Evolutionary conservation across 345 rosid genomes (phyloP), one percentile per base, ranked within the genome.

Genomic region (Melaleuca alternifolia): DNA sequence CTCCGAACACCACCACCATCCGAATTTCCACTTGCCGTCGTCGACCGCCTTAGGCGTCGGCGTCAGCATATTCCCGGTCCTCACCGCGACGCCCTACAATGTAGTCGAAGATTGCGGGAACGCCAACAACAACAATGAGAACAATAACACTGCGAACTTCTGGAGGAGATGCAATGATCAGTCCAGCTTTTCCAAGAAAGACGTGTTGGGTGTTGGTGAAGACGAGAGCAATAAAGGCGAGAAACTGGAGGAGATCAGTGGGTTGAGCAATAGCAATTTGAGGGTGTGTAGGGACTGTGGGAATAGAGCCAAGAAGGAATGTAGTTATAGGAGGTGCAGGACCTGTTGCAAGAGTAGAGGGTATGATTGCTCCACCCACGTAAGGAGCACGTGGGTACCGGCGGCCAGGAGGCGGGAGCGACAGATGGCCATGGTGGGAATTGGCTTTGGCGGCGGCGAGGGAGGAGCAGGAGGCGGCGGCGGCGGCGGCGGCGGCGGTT

Each of bases 321-420:
- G 99, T 56, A 85, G 87, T 48, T 93, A 88, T 86, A 92, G 90
- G 76, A 89, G 96, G 87, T 95, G 99, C 65, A 91, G 99, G 86
- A 95, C 97, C 89, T 96, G 99, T 86, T 96, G 99, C 88, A 96
- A 94, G 92, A 91, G 90, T 86, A 88, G 93, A 88, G 98, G 95
- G 12, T 94, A 89, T 83, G 92, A 91, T 24, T 96, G 98, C 87
- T 59, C 92, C 51, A 94, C 99, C 88, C 99, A 96, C 91, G 86
- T 95, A 89, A 93, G 92, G 93, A 95, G 97, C 95, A 95, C 98
- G 7, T 96, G 99, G 99, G 87, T 94, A 41, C 92, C 99, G 37
- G 92, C 99, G 23, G 46, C 94, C n/a, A 86, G 87, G 54, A 88
- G 93, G 86, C 88, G 92, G 54, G 94, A 93, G 83, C 87, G 87